A percentile compares a stretch with the other conserved stretches of the same genome.
Conservation (phyloP, 371 early-diverging fungal species). For the Rhizopus stolonifer region DNA sequence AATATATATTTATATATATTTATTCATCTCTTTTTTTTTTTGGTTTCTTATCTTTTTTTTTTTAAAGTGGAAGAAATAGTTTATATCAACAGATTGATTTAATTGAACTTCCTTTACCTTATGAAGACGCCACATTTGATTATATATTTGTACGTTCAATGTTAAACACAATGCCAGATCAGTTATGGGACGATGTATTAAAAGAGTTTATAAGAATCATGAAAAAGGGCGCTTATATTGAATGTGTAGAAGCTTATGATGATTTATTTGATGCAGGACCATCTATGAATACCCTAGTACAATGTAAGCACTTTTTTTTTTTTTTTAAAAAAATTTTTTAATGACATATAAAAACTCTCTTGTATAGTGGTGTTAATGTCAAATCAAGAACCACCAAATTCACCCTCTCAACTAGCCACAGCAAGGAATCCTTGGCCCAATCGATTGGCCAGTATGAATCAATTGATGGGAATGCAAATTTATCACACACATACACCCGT, state of each 20-base stretch:
- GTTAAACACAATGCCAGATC: constrained; percentile 39
- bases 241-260: constrained; percentile 46
- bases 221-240: constrained; percentile 49
- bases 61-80: constrained; percentile 22
- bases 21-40: not conserved
- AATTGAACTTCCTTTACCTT: constrained; percentile 39
- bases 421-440: constrained; percentile 41
- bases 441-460: constrained; percentile 33
- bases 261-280: constrained; percentile 46
- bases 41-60: not conserved
- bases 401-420: not conserved
- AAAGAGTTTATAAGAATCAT: constrained; percentile 40
- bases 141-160: constrained; percentile 46
- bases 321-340: too few relatives aligned
- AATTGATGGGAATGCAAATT: constrained; percentile 41
- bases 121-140: constrained; percentile 41
- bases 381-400: constrained; percentile 14
- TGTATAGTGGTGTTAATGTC: not conserved
- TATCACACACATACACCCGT: constrained; percentile 47
- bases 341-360: too few relatives aligned
- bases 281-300: constrained; percentile 34
- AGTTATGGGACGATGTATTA: constrained; percentile 38
- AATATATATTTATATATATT: too few relatives aligned
- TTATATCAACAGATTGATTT: constrained; percentile 38
- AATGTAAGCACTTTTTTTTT: constrained; percentile 17